phyloP scores from a whole-genome alignment of 768 basidiomycete genomes.

The Lentinula raphanica region DNA sequence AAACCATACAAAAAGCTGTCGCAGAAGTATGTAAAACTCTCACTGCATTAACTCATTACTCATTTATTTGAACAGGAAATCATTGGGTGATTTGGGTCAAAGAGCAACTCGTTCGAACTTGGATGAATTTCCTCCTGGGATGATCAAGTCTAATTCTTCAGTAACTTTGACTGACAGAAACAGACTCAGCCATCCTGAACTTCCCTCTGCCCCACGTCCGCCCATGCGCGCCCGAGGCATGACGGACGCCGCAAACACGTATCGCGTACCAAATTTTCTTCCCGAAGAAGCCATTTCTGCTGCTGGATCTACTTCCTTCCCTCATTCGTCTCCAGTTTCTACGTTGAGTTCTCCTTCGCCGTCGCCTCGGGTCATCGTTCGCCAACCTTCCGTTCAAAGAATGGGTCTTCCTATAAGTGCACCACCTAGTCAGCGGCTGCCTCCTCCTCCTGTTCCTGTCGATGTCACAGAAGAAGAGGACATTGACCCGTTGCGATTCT shows the following conservation, averaged over 20 bases:
- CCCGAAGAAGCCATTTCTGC: slow-evolving; percentile 12
- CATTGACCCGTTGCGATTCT: slow-evolving; percentile 9
- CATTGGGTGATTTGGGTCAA: slow-evolving; percentile 12
- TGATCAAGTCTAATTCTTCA: slow-evolving; percentile 23
- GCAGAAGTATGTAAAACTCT: slow-evolving; percentile 13
- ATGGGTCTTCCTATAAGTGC: slow-evolving; percentile 39
- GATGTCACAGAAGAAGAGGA: slow-evolving; percentile 2
- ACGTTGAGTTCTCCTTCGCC: slow-evolving; percentile 12
- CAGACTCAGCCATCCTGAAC: slow-evolving; percentile 28
- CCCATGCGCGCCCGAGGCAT: slow-evolving; percentile 43
- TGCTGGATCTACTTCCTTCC: slow-evolving; percentile 7
- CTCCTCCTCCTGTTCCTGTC: slow-evolving; percentile 33
- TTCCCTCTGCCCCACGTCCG: slow-evolving; percentile 28
- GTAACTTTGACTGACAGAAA: slow-evolving; percentile 27
- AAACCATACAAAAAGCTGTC: not conserved
- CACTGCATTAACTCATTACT: not conserved
- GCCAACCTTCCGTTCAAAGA: slow-evolving; percentile 39
- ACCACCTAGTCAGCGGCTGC: slow-evolving; percentile 44
- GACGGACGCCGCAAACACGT: slow-evolving; percentile 34
- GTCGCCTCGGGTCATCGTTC: slow-evolving; percentile 32
- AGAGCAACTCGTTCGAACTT: slow-evolving; percentile 12
- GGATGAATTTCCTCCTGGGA: slow-evolving; percentile 15
- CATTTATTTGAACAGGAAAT: slow-evolving; percentile 9
- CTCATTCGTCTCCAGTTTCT: slow-evolving; percentile 10
- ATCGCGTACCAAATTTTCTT: slow-evolving; percentile 28